phyloP scores from a whole-genome alignment of 352 stramenopile species.

The Phytopythium aichiense region DNA sequence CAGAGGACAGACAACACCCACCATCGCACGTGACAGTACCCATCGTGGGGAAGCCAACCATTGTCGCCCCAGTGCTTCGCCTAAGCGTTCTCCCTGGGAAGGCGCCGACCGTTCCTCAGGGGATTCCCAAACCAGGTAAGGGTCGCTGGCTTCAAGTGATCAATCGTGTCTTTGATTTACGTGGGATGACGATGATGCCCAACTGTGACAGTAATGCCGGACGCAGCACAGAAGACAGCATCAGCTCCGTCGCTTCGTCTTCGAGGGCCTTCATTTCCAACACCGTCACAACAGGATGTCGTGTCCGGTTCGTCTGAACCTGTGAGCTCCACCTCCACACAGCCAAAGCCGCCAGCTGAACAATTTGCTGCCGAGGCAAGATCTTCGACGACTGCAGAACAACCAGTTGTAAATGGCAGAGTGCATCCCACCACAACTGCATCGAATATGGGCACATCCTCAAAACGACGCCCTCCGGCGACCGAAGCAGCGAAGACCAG shows the following conservation, averaged over 20 bases:
- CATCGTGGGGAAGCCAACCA: neutral
- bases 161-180: neutral
- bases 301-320: neutral
- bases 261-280: neutral
- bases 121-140: neutral
- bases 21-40: neutral
- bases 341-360: neutral
- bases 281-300: neutral
- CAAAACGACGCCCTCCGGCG: neutral
- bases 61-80: conserved; percentile 1
- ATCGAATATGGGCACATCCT: neutral
- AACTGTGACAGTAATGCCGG: neutral
- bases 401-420: neutral
- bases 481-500: neutral
- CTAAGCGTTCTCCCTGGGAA: neutral
- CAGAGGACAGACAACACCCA: neutral
- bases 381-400: neutral
- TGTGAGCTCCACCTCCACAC: neutral
- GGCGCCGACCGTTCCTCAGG: neutral
- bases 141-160: neutral
- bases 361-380: neutral
- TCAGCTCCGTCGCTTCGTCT: neutral
- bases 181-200: neutral
- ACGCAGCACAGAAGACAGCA: neutral
- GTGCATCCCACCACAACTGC: neutral